These are phyloP conservation scores for Macrocystidia cucumis DNA, from an alignment of 1,284 basidiomycete genomes.

Conservation along the genomic window DNA sequence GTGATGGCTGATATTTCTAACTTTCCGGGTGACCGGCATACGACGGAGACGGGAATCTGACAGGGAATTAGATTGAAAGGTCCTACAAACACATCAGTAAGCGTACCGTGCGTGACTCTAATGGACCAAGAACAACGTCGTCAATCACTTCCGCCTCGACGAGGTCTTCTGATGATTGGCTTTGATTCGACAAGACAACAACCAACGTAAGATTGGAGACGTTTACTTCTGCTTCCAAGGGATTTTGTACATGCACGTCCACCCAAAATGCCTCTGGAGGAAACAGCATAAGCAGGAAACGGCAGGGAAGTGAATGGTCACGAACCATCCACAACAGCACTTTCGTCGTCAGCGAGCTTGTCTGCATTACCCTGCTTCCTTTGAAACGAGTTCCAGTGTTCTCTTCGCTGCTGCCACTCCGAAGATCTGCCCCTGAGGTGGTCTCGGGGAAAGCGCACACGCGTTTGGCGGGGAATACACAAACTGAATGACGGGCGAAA, in stretches of 20 bases:
- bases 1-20: conserved; percentile 47
- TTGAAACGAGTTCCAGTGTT: conserved; percentile 57
- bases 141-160: conserved; percentile 52
- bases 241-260: conserved; percentile 61
- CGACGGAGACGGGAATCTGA: conserved; percentile 60
- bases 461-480: conserved; percentile 43
- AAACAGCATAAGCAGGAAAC: conserved; percentile 4
- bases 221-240: conserved; percentile 61
- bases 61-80: not conserved
- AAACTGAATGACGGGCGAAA: conserved; percentile 55
- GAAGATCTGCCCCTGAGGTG: conserved; percentile 30
- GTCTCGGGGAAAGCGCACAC: conserved; percentile 46
- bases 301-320: conserved; percentile 3
- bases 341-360: conserved; percentile 41
- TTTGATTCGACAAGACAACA: conserved; percentile 31
- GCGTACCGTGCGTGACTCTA: conserved; percentile 52
- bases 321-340: conserved; percentile 58
- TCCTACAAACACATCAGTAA: not conserved
- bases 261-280: conserved; percentile 67
- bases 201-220: conserved; percentile 52
- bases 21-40: conserved; percentile 37
- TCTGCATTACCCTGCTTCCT: conserved; percentile 43
- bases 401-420: conserved; percentile 57
- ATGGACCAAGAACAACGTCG: conserved; percentile 47
- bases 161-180: conserved; percentile 26